Conservation (phyloP, 768 basidiomycete genomes). For the Kwoniella shandongensis region DNA sequence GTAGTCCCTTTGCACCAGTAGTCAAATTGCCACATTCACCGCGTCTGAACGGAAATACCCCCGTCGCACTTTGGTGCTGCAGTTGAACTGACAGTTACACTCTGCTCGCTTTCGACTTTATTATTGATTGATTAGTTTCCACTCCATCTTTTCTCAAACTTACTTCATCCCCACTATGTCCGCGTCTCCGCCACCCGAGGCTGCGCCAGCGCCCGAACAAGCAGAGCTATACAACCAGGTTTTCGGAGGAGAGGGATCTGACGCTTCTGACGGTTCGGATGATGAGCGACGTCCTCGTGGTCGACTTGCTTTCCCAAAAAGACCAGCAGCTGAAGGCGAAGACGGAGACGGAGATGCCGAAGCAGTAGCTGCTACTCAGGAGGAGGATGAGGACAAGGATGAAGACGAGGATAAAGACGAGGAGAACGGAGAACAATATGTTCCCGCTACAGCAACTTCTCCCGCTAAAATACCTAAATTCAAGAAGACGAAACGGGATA, state of each 20-base stretch:
- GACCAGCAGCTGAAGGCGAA: constrained; percentile 56
- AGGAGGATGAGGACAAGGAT: constrained; percentile 24
- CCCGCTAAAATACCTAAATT: constrained; percentile 44
- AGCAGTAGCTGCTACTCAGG: constrained; percentile 7
- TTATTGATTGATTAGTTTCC: too few relatives aligned
- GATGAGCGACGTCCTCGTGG: constrained; percentile 56
- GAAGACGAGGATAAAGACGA: constrained; percentile 55
- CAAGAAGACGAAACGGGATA: constrained; percentile 49
- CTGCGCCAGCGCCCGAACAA: constrained; percentile 18
- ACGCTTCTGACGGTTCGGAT: constrained; percentile 78
- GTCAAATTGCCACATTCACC: too few relatives aligned
- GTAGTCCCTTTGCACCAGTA: too few relatives aligned
- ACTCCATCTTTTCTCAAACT: too few relatives aligned
- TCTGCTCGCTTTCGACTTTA: background rate
- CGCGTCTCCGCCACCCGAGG: constrained; percentile 22
- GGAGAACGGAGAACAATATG: constrained; percentile 58
- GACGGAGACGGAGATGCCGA: constrained; percentile 51
- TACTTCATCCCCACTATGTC: too few relatives aligned
- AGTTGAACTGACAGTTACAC: background rate
- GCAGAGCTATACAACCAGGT: constrained; percentile 24
- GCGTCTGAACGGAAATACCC: too few relatives aligned
- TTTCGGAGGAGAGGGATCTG: constrained; percentile 60
- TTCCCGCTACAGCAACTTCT: constrained; percentile 26
- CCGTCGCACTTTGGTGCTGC: too few relatives aligned
- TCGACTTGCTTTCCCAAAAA: constrained; percentile 20